Conservation (phyloP, 768 basidiomycete species). For the Lactarius sanguifluus region DNA sequence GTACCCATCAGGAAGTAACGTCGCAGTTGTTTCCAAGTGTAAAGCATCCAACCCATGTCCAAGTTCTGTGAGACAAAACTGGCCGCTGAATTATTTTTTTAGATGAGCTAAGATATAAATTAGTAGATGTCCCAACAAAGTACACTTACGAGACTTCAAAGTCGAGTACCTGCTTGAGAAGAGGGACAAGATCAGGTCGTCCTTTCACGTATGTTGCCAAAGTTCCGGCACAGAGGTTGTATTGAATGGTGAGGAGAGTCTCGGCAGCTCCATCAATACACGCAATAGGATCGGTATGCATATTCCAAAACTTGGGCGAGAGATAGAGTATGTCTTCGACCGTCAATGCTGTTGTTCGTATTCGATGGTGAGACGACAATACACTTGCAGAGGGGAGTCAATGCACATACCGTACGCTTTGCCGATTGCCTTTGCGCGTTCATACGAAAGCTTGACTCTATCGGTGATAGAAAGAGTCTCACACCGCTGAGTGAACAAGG, state of each 20-base stretch:
- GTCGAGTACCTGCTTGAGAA: constrained; percentile 35
- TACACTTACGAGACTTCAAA: constrained; percentile 11
- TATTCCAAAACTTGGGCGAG: constrained; percentile 39
- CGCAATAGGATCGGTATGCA: constrained; percentile 38
- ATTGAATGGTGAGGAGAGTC: constrained; percentile 40
- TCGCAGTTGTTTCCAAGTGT: constrained; percentile 46
- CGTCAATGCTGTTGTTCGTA: constrained; percentile 30
- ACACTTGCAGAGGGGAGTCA: background rate
- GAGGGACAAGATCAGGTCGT: constrained; percentile 31
- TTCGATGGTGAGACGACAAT: background rate
- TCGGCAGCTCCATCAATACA: constrained; percentile 34
- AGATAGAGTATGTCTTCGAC: constrained; percentile 35
- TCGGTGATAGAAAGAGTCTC: constrained; percentile 1
- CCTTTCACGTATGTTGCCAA: constrained; percentile 33
- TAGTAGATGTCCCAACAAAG: background rate
- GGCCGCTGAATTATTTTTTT: constrained; percentile 35
- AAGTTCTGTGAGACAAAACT: constrained; percentile 45
- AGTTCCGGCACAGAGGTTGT: constrained; percentile 41
- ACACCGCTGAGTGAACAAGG: constrained; percentile 6
- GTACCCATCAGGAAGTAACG: constrained; percentile 38
- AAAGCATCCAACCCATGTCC: constrained; percentile 46
- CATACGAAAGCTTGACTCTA: constrained; percentile 15
- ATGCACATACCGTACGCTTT: constrained; percentile 26
- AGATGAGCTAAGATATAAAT: background rate
- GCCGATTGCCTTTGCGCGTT: constrained; percentile 14